Evolutionary conservation across 2,329 filamentous ascomycete species (phyloP).

Genomic region (Sarocladium oryzae): DNA sequence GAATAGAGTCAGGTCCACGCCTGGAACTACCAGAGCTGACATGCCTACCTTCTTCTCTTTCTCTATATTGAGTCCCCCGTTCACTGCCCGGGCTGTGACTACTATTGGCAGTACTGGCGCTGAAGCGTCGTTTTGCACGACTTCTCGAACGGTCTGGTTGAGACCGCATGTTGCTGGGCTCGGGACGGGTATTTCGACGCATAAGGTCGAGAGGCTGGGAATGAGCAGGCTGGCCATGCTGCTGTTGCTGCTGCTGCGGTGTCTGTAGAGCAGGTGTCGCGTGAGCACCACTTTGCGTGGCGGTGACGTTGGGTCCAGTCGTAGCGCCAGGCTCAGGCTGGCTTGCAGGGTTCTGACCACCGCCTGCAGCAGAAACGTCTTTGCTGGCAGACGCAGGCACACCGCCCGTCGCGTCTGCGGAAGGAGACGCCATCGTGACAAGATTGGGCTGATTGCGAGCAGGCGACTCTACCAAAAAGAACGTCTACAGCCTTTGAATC

Average conservation of each 20-base stretch:
- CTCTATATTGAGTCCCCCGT: slow-evolving; percentile 44
- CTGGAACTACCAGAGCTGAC: slow-evolving; percentile 2
- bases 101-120: slow-evolving; percentile 73
- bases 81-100: slow-evolving; percentile 76
- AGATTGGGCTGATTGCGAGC: not conserved
- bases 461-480: not conserved
- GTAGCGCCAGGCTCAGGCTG: slow-evolving; percentile 16
- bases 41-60: slow-evolving; percentile 48
- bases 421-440: not conserved
- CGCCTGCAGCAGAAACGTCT: not conserved
- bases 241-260: slow-evolving; percentile 43
- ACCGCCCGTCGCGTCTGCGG: not conserved
- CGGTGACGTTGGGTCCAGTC: slow-evolving; percentile 47
- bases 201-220: slow-evolving; percentile 37
- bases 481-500: too few species aligned
- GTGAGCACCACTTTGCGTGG: slow-evolving; percentile 35
- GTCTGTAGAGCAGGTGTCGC: slow-evolving; percentile 32
- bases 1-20: slow-evolving; percentile 21
- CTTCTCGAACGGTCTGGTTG: slow-evolving; percentile 58
- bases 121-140: slow-evolving; percentile 67
- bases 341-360: slow-evolving; percentile 6
- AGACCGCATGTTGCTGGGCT: slow-evolving; percentile 31
- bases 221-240: slow-evolving; percentile 28
- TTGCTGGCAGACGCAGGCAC: not conserved
- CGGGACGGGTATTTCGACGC: slow-evolving; percentile 34